Conservation (phyloP, 2,329 filamentous ascomycete genomes). For the Acrocalymma vagum region DNA sequence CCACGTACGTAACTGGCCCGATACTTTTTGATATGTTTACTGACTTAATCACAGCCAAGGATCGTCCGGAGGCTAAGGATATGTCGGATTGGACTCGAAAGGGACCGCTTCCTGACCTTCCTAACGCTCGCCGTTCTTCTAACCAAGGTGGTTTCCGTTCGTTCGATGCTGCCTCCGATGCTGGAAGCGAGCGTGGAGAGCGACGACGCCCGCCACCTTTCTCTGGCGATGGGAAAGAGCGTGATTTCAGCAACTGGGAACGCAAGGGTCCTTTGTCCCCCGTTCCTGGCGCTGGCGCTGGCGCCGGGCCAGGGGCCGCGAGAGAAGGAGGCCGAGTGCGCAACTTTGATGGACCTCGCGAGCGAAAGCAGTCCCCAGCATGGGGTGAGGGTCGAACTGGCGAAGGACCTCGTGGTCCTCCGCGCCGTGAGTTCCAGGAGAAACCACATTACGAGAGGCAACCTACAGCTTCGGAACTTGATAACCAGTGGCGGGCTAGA, state of each 20-base stretch:
- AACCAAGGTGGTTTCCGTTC: constrained; percentile 57
- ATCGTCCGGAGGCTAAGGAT: constrained; percentile 81
- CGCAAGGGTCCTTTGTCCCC: constrained; percentile 91
- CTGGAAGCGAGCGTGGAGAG: constrained; percentile 70
- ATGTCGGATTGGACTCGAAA: constrained; percentile 92
- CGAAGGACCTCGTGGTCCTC: constrained; percentile 81
- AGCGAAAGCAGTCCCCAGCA: constrained; percentile 68
- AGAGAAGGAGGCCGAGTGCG: constrained; percentile 67
- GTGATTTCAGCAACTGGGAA: constrained; percentile 92
- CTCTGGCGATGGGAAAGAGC: constrained; percentile 76
- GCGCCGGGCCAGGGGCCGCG: too few species aligned
- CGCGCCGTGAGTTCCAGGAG: constrained; percentile 77
- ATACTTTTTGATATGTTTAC: constrained; percentile 4
- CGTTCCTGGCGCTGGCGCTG: constrained; percentile 57
- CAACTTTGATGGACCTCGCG: constrained; percentile 58
- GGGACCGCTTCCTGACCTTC: constrained; percentile 82
- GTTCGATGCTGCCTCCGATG: constrained; percentile 62
- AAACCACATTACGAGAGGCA: constrained; percentile 71
- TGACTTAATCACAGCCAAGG: constrained; percentile 73
- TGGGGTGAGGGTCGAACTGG: constrained; percentile 77
- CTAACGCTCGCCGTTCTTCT: constrained; percentile 64
- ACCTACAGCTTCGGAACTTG: constrained; percentile 88
- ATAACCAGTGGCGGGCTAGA: constrained; percentile 89
- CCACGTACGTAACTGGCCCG: constrained; percentile 76
- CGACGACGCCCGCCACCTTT: constrained; percentile 71